phyloP scores from a whole-genome alignment of 1,284 basidiomycete genomes.

The Boletus sp. region DNA sequence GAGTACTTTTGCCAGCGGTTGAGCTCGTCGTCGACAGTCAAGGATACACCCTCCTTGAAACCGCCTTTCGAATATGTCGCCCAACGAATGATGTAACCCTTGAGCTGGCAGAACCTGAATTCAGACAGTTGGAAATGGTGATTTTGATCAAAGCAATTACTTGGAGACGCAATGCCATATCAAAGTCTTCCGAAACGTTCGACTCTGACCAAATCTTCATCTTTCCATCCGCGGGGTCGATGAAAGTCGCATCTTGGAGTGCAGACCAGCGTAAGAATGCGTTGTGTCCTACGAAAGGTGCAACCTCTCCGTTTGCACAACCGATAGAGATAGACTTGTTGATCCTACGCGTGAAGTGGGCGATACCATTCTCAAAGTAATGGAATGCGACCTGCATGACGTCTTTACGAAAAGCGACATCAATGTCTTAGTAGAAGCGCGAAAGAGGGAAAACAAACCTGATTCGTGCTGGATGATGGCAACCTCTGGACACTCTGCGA shows the following conservation, averaged over 20 bases:
- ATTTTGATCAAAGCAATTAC: constrained; percentile 14
- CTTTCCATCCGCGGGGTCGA: constrained; percentile 52
- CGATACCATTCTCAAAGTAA: constrained; percentile 85
- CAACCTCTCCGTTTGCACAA: constrained; percentile 74
- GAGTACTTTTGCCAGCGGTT: constrained; percentile 88
- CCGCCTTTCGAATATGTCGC: constrained; percentile 77
- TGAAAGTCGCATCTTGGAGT: constrained; percentile 72
- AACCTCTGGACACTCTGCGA: constrained; percentile 64
- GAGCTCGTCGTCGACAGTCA: constrained; percentile 77
- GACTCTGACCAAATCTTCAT: constrained; percentile 80
- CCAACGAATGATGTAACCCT: constrained; percentile 69
- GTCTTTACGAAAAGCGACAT: constrained; percentile 34
- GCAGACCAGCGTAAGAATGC: constrained; percentile 87
- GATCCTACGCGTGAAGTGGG: constrained; percentile 78
- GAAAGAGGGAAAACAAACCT: constrained; percentile 34
- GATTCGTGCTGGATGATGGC: constrained; percentile 84
- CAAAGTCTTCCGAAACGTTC: constrained; percentile 88
- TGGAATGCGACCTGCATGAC: constrained; percentile 84
- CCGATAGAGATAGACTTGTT: constrained; percentile 74
- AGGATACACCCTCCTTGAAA: constrained; percentile 84
- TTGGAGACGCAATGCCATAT: constrained; percentile 71
- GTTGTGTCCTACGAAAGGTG: constrained; percentile 86
- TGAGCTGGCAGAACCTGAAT: constrained; percentile 35
- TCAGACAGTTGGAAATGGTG: neutral
- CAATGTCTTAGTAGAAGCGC: constrained; percentile 18